Base-by-base conservation (phyloP, 495 filamentous ascomycete species). In the Podospora bellae-mahoneyi region DNA sequence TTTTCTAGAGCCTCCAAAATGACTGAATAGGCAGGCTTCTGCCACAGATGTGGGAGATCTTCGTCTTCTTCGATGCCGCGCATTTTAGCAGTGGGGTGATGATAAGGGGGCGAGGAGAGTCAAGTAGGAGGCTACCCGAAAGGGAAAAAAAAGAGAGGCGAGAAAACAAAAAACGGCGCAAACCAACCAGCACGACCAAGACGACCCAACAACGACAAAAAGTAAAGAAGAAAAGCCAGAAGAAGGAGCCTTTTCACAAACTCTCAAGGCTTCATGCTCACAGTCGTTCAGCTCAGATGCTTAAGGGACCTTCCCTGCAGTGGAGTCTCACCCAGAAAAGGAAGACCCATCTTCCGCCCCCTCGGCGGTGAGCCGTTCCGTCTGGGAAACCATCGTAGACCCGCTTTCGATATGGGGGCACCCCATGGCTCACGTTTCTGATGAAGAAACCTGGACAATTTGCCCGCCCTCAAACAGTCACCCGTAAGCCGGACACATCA, bases 41-140 rank as follows among this genome's bases (percentile, higher is more conserved):
- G 76, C 81, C 82, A 83, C 56, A 82, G 65, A 48, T 78, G 81
- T 16, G 81, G 78, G 30, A 83, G 78, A 19, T 79, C 77, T 9
- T 67, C 64, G 32, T 60, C 58, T 15, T 66, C 69, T 0, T 30
- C 48, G 13, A 54, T 54, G n/a, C 60, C 58, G 15, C 20, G 66
- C 68, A 68, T 74, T 2, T 66, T 69, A n/a, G 2, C 53, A 15
- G 26, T 28, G 27, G 13, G 28, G 32, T 16, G 55, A 18, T 10
- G 39, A 48, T 13, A 48, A 10, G 15, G 57, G 9, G 27, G 4
- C n/a, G 44, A 2, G 23, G 55, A 7, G 19, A 56, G 60, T 28
- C 16, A 44, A 23, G 32, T 5, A 3, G 9, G 19, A 0, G 0
- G 7, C 57, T 16, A 20, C 15, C 16, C 3, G 27, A 34, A 64